These are phyloP conservation scores for Bryum argenteum DNA, from an alignment of 225 moss, liverwort and hornwort species.

Conservation along the genomic window DNA sequence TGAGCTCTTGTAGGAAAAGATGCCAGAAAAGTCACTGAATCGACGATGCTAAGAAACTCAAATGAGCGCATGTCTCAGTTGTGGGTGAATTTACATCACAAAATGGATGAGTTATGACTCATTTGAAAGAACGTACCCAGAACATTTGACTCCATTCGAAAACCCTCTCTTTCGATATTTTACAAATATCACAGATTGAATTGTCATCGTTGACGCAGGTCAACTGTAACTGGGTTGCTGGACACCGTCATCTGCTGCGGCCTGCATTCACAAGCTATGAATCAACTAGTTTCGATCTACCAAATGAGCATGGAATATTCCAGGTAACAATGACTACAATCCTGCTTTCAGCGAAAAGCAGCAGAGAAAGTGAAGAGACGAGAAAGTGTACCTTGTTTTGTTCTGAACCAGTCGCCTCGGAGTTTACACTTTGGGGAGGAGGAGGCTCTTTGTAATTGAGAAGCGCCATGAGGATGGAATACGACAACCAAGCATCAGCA, in stretches of 20 bases:
- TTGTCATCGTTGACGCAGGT: conserved; percentile 10
- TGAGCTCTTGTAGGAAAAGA: background rate
- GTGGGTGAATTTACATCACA: background rate
- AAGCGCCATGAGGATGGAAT: conserved; percentile 63
- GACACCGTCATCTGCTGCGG: conserved; percentile 26
- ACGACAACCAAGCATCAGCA: conserved; percentile 86
- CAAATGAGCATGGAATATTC: too few species aligned
- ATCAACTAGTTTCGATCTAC: background rate
- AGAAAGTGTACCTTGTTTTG: conserved; percentile 25
- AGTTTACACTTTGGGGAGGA: conserved; percentile 17
- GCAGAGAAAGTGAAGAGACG: background rate
- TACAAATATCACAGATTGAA: conserved; percentile 9
- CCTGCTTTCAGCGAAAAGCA: conserved; percentile 5
- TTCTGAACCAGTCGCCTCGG: conserved; percentile 22
- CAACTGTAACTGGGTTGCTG: conserved; percentile 37
- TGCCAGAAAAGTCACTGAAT: too few species aligned
- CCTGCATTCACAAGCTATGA: conserved; percentile 18
- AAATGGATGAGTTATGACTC: conserved; percentile 4
- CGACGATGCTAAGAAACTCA: too few species aligned
- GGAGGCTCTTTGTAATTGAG: conserved; percentile 35
- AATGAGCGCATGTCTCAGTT: background rate
- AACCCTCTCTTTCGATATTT: conserved; percentile 7
- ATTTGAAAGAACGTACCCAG: conserved; percentile 4
- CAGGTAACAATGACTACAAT: background rate
- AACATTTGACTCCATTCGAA: conserved; percentile 12